Evolutionary conservation across 768 basidiomycete genomes (phyloP).

Genomic region (Leucogyrophana mollusca): DNA sequence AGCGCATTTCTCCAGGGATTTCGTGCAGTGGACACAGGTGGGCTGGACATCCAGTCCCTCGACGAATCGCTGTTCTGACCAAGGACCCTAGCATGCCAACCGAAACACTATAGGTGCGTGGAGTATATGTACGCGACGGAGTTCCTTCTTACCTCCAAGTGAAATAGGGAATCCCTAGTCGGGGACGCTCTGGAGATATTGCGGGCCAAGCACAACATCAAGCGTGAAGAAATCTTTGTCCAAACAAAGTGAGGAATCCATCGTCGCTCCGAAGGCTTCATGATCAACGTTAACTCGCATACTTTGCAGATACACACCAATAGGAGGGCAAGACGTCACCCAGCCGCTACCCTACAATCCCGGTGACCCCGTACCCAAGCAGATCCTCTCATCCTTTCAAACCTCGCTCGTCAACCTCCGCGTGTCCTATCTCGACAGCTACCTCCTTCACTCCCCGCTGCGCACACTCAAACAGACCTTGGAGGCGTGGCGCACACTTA

Average conservation of each 20-base stretch:
- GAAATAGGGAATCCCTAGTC: constrained; percentile 71
- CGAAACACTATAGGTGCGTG: constrained; percentile 66
- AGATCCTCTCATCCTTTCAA: constrained; percentile 61
- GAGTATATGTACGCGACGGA: background rate
- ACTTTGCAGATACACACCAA: constrained; percentile 63
- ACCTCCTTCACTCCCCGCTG: constrained; percentile 77
- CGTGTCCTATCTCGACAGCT: constrained; percentile 75
- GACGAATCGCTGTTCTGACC: background rate
- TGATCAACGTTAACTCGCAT: background rate
- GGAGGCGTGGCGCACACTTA: constrained; percentile 67
- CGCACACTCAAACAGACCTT: constrained; percentile 55
- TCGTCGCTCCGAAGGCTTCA: background rate
- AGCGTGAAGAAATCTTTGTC: constrained; percentile 69
- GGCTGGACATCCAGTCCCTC: constrained; percentile 16
- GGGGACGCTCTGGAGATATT: constrained; percentile 67
- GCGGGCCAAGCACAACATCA: constrained; percentile 54
- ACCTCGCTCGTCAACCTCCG: constrained; percentile 67
- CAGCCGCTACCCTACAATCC: constrained; percentile 77
- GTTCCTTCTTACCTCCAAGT: constrained; percentile 3
- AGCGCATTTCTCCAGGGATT: constrained; percentile 76
- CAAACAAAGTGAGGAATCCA: constrained; percentile 67
- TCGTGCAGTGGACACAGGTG: constrained; percentile 81
- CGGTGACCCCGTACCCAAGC: constrained; percentile 46
- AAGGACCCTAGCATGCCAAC: constrained; percentile 53
- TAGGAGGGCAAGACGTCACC: constrained; percentile 67